Conservation (phyloP, 2,329 filamentous ascomycete genomes). For the Epichloe aotearoae region DNA sequence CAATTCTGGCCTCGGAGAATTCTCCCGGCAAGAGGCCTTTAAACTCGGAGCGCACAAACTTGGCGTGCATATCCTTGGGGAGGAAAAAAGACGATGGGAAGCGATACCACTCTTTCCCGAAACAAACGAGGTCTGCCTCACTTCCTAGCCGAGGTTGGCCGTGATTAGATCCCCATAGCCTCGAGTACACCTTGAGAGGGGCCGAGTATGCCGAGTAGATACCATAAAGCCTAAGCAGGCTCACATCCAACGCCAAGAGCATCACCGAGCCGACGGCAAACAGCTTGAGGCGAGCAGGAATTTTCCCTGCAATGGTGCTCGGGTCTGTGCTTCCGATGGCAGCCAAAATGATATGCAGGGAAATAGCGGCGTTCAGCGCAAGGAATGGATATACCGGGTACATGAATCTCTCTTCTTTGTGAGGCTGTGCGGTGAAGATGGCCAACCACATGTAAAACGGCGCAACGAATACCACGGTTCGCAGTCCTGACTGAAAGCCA, state of each 20-base stretch:
- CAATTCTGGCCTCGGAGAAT: constrained; percentile 60
- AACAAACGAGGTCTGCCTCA: constrained; percentile 61
- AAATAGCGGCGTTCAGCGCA: constrained; percentile 74
- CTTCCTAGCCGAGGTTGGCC: constrained; percentile 33
- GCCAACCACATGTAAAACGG: constrained; percentile 92
- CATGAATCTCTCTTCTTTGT: constrained; percentile 99
- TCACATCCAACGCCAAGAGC: constrained; percentile 49
- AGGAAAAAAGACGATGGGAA: constrained; percentile 94
- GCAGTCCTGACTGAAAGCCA: constrained; percentile 56
- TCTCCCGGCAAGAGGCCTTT: constrained; percentile 78
- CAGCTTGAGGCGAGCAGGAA: constrained; percentile 66
- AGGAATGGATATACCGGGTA: constrained; percentile 90
- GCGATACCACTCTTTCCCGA: constrained; percentile 97
- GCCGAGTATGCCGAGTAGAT: constrained; percentile 73
- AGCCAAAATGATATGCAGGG: constrained; percentile 66
- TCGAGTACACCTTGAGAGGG: constrained; percentile 57
- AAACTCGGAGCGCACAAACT: constrained; percentile 87
- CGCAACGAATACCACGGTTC: constrained; percentile 62
- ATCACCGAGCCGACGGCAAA: constrained; percentile 45
- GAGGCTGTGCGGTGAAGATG: constrained; percentile 84
- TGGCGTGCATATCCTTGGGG: constrained; percentile 68
- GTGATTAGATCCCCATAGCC: constrained; percentile 43
- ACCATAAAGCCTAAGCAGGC: constrained; percentile 60
- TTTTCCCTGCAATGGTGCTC: constrained; percentile 51
- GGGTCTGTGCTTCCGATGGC: constrained; percentile 60